Conservation (phyloP, 139 green algal genomes). For the Coccomyxa sp. region DNA sequence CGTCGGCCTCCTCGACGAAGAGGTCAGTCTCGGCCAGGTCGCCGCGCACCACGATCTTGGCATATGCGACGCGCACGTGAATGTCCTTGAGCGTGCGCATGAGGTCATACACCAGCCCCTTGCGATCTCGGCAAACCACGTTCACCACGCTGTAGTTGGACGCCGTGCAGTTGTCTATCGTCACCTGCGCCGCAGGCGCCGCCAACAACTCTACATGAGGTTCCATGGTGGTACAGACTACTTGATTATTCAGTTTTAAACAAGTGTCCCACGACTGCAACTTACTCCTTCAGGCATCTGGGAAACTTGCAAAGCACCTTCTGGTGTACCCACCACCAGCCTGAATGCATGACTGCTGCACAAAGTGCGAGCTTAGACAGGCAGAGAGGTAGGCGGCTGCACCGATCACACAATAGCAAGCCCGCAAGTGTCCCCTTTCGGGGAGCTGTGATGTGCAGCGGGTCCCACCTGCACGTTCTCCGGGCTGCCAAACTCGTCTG, state of each 20-base stretch:
- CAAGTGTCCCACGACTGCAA: too few relatives aligned
- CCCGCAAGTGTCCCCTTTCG: not conserved
- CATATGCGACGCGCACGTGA: conserved; percentile 61
- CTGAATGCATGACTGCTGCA: too few relatives aligned
- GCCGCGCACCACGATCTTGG: conserved; percentile 2
- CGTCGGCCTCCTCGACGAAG: conserved; percentile 52
- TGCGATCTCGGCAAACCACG: conserved; percentile 61
- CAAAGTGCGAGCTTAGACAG: too few relatives aligned
- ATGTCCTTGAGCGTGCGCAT: conserved; percentile 67
- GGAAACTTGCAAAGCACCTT: too few relatives aligned
- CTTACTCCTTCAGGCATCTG: too few relatives aligned
- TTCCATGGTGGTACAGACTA: too few relatives aligned
- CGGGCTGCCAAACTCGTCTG: conserved; percentile 11
- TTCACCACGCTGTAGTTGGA: conserved; percentile 52
- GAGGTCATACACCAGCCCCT: conserved; percentile 78
- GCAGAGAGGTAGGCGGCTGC: too few relatives aligned
- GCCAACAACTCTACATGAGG: not conserved
- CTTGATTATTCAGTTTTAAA: too few relatives aligned
- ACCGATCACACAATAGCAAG: too few relatives aligned
- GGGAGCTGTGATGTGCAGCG: not conserved
- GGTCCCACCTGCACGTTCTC: conserved; percentile 13
- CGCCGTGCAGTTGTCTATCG: conserved; percentile 62
- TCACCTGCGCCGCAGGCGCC: conserved; percentile 25
- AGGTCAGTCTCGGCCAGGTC: conserved; percentile 37
- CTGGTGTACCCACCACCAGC: too few relatives aligned